Evolutionary conservation across 345 rosid genomes (phyloP).

Genomic region (Laguncularia racemosa): DNA sequence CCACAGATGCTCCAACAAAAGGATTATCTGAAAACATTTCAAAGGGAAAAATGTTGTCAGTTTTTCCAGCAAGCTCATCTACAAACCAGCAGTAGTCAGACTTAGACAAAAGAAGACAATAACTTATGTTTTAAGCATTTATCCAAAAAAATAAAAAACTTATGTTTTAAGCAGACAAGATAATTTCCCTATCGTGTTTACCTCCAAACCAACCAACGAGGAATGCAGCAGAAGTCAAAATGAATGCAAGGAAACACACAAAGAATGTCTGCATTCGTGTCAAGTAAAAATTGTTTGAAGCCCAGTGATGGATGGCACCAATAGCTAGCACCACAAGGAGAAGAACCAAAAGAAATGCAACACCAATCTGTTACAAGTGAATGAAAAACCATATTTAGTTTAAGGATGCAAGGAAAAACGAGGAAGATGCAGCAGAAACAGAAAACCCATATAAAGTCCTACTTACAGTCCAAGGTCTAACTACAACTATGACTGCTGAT

Average conservation of each 20-base stretch:
- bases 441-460: constrained; percentile 12
- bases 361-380: constrained; percentile 68
- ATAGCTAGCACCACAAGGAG: constrained; percentile 86
- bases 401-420: background rate
- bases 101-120: background rate
- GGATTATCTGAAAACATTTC: constrained; percentile 57
- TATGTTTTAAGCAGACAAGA: background rate
- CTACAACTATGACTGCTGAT: constrained; percentile 70
- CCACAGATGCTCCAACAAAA: constrained; percentile 99
- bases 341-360: constrained; percentile 80
- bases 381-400: constrained; percentile 12
- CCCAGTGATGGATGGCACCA: constrained; percentile 95
- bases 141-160: too few relatives aligned
- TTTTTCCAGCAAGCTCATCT: background rate
- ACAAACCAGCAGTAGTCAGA: too few relatives aligned
- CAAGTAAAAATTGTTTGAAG: constrained; percentile 97
- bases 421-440: constrained; percentile 10
- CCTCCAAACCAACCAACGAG: constrained; percentile 88
- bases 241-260: constrained; percentile 89
- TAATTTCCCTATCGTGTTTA: constrained; percentile 15
- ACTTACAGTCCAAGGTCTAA: constrained; percentile 89
- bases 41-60: constrained; percentile 13
- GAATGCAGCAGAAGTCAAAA: constrained; percentile 98
- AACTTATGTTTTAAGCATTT: background rate
- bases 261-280: constrained; percentile 79